Base-by-base conservation (phyloP, 352 stramenopile genomes). In the Globisporangium emineosum region DNA sequence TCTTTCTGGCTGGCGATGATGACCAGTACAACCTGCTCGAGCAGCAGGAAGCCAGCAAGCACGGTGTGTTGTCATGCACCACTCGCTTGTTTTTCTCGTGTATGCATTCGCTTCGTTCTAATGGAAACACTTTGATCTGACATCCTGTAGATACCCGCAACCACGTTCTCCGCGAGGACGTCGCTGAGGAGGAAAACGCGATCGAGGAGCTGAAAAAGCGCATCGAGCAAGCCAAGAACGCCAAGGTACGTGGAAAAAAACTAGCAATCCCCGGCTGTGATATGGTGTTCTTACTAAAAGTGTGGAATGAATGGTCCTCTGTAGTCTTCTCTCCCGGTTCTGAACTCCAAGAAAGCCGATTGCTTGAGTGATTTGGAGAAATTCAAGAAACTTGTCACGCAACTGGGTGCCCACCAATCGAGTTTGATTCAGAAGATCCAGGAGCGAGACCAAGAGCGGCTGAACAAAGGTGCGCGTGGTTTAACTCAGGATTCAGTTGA, bases 1-100 rank as follows among this genome's bases (percentile, higher is more conserved):
- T 88, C 23, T 99, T 99, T 71, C 72, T 99, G 50, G 74, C 84
- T 5, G 92, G 94, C 37, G 92, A 99, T 64, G 96, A 99, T 64
- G 93, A 98, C 35, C 77, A 87, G 56, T 93, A 90, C 66, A 82
- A 88, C 33, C 65, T 77, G 13, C 74, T 99, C 23, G 91, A 98
- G 74, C 75, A 81, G 40, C 78, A 97, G 37, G 76, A 90, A 43
- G 70, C 71, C 50, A 71, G 65, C 42, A 85, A 88, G 60, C 64
- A 79, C 47, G 76, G 76, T 86, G 66, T 59, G 73, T 61, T 29
- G 9, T 57, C 10, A 3, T 59, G 47, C 53, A 29, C 29, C 33
- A 17, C 1, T n/a, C 10, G 32, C 17, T 64, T 7, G 5, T 42
- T 47, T 30, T 55, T 25, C 6, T 47, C 5, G 17, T n/a, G 21